Evolutionary conservation across 31 red algal genomes (phyloP), one percentile per base, ranked within the genome.

Genomic region (Porphyra umbilicalis): DNA sequence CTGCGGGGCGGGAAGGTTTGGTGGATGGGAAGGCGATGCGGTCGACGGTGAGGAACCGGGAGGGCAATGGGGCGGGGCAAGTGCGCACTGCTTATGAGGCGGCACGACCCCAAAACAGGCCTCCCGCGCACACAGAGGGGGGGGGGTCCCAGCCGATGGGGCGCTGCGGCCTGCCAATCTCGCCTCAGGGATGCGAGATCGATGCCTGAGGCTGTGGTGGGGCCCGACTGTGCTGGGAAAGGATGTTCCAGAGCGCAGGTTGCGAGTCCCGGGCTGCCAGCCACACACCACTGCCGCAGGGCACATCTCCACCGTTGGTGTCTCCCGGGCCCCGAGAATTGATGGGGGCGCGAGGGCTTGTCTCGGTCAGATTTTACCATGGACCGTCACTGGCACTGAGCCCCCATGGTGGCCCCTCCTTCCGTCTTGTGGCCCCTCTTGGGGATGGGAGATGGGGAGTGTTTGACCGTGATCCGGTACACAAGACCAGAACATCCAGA

Each of bases 201-300:
- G 57, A 71, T 71, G 57, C 57, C 57, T 71, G 57, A 71, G 57
- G 57, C 57, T 71, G 57, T 71, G 57, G 57, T 71, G 57, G 57
- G n/a, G 25, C 57, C 57, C 57, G 57, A 71, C 57, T n/a, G 25
- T 71, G 57, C 57, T 71, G 25, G 30, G 57, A 71, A 71, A n/a
- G 57, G 57, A 71, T 71, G 57, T 71, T 71, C 57, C 57, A 71
- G 57, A 71, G 57, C 30, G 20, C 30, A 29, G 57, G 30, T n/a
- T n/a, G 57, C 57, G n/a, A n/a, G 25, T 71, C 57, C 57, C 57
- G 20, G 57, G 57, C 20, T 71, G 57, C 57, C 57, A 71, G 57
- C 57, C 57, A 71, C 57, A 71, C 57, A 71, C 57, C 57, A 10
- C 8, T 3, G 13, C 44, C 20, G n/a, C n/a, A n/a, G n/a, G n/a